These are phyloP conservation scores for Rhodomyrtus psidioides DNA, from an alignment of 441 rosid species.

Conservation along the genomic window DNA sequence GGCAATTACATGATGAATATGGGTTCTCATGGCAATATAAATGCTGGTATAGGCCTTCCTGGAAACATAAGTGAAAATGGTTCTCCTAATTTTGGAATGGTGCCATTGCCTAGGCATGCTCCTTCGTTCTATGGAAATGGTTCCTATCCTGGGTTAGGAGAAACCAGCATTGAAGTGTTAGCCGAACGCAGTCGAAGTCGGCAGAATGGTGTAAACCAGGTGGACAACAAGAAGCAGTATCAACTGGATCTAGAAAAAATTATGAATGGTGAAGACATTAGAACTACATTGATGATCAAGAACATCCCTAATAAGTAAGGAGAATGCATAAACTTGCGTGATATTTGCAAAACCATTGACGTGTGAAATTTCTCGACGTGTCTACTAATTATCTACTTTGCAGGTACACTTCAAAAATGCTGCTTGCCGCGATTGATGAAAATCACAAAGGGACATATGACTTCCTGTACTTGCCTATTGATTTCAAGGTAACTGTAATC, in stretches of 20 bases:
- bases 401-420: constrained; percentile 84
- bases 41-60: constrained; percentile 33
- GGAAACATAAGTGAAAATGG: constrained; percentile 42
- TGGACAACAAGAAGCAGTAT: constrained; percentile 67
- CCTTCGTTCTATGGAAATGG: constrained; percentile 51
- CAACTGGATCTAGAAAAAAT: constrained; percentile 77
- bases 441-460: constrained; percentile 61
- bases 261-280: constrained; percentile 53
- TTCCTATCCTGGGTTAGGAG: constrained; percentile 39
- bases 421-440: constrained; percentile 81
- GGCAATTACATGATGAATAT: constrained; percentile 51
- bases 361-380: neutral
- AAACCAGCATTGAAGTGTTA: constrained; percentile 43
- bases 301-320: constrained; percentile 89
- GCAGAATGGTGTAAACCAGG: constrained; percentile 50
- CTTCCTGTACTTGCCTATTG: constrained; percentile 73
- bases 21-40: constrained; percentile 40
- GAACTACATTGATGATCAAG: constrained; percentile 81
- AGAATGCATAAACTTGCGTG: neutral
- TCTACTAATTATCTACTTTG: constrained; percentile 5
- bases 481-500: constrained; percentile 51
- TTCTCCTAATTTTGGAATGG: constrained; percentile 45
- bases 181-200: constrained; percentile 61
- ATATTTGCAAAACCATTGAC: neutral
- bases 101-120: constrained; percentile 66